Base-by-base conservation (phyloP, 208 protist genomes). In the Leishmania turanica region DNA sequence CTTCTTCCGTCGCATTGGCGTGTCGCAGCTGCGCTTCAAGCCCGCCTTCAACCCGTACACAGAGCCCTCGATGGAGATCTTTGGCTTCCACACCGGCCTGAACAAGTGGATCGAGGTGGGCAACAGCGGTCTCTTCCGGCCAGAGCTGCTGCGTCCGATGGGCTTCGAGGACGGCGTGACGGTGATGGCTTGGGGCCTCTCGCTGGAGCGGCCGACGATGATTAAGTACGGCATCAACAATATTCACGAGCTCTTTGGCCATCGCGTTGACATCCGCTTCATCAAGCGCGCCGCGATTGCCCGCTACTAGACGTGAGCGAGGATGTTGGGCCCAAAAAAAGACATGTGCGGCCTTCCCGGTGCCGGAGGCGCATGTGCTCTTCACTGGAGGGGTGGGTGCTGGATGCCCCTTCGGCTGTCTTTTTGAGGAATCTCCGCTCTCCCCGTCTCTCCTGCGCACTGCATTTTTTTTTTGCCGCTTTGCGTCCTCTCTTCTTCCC, bases 21-120 rank as follows among this genome's bases (percentile, higher is more conserved):
- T 99, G 47, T 90, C 96, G 69, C 84, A 99, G 78, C 84, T 99
- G 37, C 95, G 97, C 82, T 99, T 99, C 95, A 99, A 99, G 93
- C 99, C 99, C 27, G 98, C 99, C 51, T 99, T 99, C 93, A 99
- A 99, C 91, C 99, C 99, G 31, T 99, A 99, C 95, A 99, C 99
- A 31, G 99, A 99, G 93, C 99, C 99, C 40, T 99, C 97, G 34
- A 99, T 99, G 99, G 99, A 99, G 87, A 99, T 99, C 79, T 99
- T 99, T 87, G 94, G 96, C 81, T 99, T 97, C 84, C 99, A 99
- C 90, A 91, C 85, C 69, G 95, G 94, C 19, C 90, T 99, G 21
- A 90, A 95, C 64, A 99, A 98, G 82, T 99, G 96, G 98, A 97
- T 99, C 45, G 98, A 99, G 87, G 93, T 99, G 49, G 99, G 99